Conservation (phyloP, 768 basidiomycete species). For the Pulveroboletus sp. region DNA sequence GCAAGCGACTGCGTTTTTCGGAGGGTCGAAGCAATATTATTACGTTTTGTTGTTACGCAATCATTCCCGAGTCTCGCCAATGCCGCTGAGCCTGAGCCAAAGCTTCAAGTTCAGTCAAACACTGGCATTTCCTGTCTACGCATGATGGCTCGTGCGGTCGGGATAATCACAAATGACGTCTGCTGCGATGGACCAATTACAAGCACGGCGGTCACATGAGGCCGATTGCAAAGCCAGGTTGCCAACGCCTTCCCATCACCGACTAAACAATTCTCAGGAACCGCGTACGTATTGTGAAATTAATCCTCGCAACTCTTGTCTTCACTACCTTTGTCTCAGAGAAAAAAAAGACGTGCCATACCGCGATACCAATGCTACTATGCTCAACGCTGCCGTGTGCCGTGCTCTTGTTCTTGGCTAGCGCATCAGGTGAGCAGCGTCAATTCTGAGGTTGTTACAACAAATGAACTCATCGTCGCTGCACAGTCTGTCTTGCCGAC, state of each 20-base stretch:
- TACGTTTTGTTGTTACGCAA: neutral
- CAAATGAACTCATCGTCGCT: neutral
- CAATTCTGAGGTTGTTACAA: neutral
- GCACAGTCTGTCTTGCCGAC: slow-evolving; percentile 11
- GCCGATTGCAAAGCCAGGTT: neutral
- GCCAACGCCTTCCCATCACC: no score
- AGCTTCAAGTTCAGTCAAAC: no score
- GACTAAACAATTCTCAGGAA: no score
- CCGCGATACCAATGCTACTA: no score
- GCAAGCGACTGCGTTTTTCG: neutral
- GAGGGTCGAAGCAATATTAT: neutral
- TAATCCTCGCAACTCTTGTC: no score
- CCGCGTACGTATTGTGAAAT: neutral
- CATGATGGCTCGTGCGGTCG: neutral
- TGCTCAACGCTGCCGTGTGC: neutral
- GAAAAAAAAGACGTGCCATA: neutral
- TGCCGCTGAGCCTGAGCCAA: no score
- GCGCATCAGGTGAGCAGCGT: neutral
- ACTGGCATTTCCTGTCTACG: neutral
- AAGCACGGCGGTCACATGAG: neutral
- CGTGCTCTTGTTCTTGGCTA: slow-evolving; percentile 7
- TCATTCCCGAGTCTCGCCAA: no score
- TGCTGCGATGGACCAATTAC: neutral
- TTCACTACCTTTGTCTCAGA: neutral
- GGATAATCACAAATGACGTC: neutral